phyloP scores from a whole-genome alignment of 306 rosid genomes.

The Quercus glauca region DNA sequence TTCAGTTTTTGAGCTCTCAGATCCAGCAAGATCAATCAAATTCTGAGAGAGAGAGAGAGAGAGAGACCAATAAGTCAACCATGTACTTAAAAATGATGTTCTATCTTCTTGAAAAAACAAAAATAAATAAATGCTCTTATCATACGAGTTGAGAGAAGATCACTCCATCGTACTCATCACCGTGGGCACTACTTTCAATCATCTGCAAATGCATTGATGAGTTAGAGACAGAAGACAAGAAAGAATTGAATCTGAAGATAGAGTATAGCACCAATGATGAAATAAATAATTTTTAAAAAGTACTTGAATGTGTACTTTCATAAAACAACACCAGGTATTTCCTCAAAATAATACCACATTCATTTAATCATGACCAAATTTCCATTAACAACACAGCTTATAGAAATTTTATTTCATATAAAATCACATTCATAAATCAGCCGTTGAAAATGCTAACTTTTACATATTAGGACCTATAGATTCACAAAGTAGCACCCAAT shows the following conservation, averaged over 20 bases:
- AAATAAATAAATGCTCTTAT: conserved; percentile 12
- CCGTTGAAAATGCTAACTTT: not conserved
- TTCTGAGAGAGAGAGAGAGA: conserved; percentile 48
- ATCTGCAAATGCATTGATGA: conserved; percentile 61
- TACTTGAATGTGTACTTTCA: not conserved
- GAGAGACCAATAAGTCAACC: conserved; percentile 5
- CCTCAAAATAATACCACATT: no score
- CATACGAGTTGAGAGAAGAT: conserved; percentile 99
- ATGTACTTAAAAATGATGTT: conserved; percentile 2
- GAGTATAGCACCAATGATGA: not conserved
- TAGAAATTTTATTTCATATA: not conserved
- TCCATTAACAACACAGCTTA: no score
- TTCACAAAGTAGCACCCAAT: not conserved
- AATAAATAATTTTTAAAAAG: not conserved
- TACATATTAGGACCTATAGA: not conserved
- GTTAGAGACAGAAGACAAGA: conserved; percentile 12
- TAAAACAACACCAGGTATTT: no score
- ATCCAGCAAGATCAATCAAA: conserved; percentile 97
- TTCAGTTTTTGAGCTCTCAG: conserved; percentile 99
- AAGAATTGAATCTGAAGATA: not conserved
- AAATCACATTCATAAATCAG: not conserved
- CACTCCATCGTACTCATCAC: conserved; percentile 98
- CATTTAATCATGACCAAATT: no score
- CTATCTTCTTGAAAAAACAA: not conserved
- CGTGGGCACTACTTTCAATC: conserved; percentile 96